Evolutionary conservation across 2,329 filamentous ascomycete species (phyloP), one percentile per base, ranked within the genome.

Genomic region (Phialocephala subalpina): DNA sequence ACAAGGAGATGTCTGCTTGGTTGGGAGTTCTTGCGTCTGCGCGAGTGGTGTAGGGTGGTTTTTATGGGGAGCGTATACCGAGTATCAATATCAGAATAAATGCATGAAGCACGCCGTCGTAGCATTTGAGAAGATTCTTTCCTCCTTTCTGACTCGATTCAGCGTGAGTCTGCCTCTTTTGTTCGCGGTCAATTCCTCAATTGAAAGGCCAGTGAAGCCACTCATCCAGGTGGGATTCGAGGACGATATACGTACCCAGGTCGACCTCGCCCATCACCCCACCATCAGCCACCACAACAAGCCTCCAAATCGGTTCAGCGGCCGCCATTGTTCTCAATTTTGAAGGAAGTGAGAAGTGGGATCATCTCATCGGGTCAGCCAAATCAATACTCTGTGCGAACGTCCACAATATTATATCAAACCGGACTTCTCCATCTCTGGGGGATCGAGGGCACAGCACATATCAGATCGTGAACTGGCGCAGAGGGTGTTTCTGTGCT

Each of bases 1-100:
- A 9, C 49, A 53, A 33, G 49, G 49, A 29, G 49, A 29, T 5
- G 25, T 29, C 49, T 53, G 49, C 25, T 18, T 16, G 47, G 53
- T 38, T 38, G 29, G 29, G 47, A 20, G 29, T 27, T 3, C 5
- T n/a, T 16, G 20, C n/a, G 12, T 6, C 6, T 27, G 55, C 25
- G 53, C 33, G 33, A 36, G 35, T 53, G 29, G 25, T 33, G 55
- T 36, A 22, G 55, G 33, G 55, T 38, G 55, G 35, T 55, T 33
- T 52, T 33, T 33, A 36, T 57, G 55, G 55, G 55, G 55, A 57
- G 55, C 33, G 38, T 53, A 57, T 57, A 57, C 55, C 55, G 55
- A 57, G 55, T 57, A 38, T 18, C 14, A 62, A 55, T 62, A 62
- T 62, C 12, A 42, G 59, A 62, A 56, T 33, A 56, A 42, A 45